phyloP scores from a whole-genome alignment of 2,329 filamentous ascomycete species.

The Pestalotiopsis sp. region DNA sequence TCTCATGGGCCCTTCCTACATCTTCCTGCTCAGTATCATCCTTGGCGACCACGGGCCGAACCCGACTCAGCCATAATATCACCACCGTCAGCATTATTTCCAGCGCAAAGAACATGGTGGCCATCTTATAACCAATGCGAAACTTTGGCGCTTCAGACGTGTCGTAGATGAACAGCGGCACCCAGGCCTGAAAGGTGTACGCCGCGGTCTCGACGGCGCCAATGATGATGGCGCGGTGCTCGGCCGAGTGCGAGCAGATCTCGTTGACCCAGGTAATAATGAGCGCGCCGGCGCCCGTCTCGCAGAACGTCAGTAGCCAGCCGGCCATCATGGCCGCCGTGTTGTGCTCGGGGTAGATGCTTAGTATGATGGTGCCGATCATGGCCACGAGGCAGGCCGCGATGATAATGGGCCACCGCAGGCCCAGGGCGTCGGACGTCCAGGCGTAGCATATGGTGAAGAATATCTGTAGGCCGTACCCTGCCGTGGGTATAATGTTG shows the following conservation, averaged over 20 bases:
- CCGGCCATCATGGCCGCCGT: slow-evolving; percentile 36
- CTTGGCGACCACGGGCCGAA: slow-evolving; percentile 12
- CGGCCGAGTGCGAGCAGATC: slow-evolving; percentile 45
- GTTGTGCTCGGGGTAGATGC: slow-evolving; percentile 36
- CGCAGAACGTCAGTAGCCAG: slow-evolving; percentile 38
- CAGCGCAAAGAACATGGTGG: slow-evolving; percentile 20
- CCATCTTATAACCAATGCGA: slow-evolving; percentile 36
- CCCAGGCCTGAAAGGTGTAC: slow-evolving; percentile 47
- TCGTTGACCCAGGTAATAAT: slow-evolving; percentile 52
- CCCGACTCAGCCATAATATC: slow-evolving; percentile 18
- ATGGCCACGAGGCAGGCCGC: slow-evolving; percentile 44
- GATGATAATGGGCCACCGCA: slow-evolving; percentile 56
- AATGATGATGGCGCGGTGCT: slow-evolving; percentile 51
- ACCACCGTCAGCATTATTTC: slow-evolving; percentile 19
- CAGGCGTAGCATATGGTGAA: slow-evolving; percentile 56
- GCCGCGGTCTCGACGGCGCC: slow-evolving; percentile 49
- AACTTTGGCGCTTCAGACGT: slow-evolving; percentile 41
- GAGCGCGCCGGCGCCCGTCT: slow-evolving; percentile 35
- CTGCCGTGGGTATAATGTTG: slow-evolving; percentile 52
- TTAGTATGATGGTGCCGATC: slow-evolving; percentile 35
- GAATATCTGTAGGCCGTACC: slow-evolving; percentile 41
- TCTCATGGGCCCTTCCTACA: not conserved
- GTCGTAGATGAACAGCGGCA: slow-evolving; percentile 41
- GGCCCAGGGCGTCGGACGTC: slow-evolving; percentile 53
- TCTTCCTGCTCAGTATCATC: not conserved